These are phyloP conservation scores for Colletotrichum eremochloae DNA, from an alignment of 2,329 filamentous ascomycete species.

Conservation along the genomic window DNA sequence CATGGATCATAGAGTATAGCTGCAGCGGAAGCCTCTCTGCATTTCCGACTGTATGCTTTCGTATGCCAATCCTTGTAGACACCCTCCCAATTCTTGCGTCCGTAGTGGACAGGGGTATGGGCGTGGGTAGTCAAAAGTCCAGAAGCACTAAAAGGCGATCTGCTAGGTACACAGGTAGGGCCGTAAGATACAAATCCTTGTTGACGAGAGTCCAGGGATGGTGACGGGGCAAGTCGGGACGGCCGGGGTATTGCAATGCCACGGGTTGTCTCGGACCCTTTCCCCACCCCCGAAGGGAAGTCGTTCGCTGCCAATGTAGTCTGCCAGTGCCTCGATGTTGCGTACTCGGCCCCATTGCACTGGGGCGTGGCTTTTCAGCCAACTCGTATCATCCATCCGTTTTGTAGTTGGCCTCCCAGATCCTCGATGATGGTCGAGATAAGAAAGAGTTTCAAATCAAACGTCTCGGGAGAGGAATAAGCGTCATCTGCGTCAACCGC, in stretches of 20 bases:
- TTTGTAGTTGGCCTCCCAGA: slow-evolving; percentile 27
- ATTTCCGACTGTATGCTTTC: slow-evolving; percentile 34
- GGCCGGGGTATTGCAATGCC: slow-evolving; percentile 32
- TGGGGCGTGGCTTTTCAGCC: slow-evolving; percentile 24
- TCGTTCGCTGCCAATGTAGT: slow-evolving; percentile 24
- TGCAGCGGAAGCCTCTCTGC: slow-evolving; percentile 38
- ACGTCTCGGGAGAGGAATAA: slow-evolving; percentile 27
- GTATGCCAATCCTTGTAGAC: slow-evolving; percentile 31
- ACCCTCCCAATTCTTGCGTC: slow-evolving; percentile 38
- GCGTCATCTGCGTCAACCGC: slow-evolving; percentile 37
- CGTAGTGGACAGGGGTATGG: slow-evolving; percentile 34
- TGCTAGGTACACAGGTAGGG: slow-evolving; percentile 38
- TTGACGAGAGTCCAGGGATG: slow-evolving; percentile 25
- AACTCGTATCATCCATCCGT: slow-evolving; percentile 23
- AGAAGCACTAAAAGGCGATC: slow-evolving; percentile 33
- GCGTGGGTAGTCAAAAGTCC: slow-evolving; percentile 19
- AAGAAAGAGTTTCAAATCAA: slow-evolving; percentile 40
- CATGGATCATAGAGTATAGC: slow-evolving; percentile 34
- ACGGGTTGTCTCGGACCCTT: slow-evolving; percentile 41
- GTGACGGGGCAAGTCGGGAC: slow-evolving; percentile 36
- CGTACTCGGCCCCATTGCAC: slow-evolving; percentile 18
- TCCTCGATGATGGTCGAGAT: slow-evolving; percentile 24
- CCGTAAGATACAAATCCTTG: slow-evolving; percentile 34
- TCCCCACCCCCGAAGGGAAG: slow-evolving; percentile 33
- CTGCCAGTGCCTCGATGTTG: slow-evolving; percentile 9